Percentiles rank a stretch among this genome's conserved stretches.
These are phyloP conservation scores for Keithomyces neogunnii DNA, from an alignment of 2,329 filamentous ascomycete genomes.

Conservation along the genomic window DNA sequence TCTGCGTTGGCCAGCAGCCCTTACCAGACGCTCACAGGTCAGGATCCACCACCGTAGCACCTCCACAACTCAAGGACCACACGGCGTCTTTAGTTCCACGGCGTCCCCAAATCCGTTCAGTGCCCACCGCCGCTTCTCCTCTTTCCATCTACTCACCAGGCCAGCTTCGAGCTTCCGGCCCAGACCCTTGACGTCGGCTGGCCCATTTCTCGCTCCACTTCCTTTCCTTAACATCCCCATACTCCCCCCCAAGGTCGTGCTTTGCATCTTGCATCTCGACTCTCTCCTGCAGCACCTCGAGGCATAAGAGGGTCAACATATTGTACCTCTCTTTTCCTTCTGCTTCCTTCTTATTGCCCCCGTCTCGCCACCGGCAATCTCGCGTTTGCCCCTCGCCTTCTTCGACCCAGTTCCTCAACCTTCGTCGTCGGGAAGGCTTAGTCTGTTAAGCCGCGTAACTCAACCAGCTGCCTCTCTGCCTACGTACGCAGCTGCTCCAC, in stretches of 20 bases:
- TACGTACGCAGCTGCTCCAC: not conserved
- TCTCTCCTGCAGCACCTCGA: not conserved
- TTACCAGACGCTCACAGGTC: not conserved
- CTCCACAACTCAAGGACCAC: not conserved
- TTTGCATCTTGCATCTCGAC: not conserved
- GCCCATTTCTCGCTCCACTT: conserved; percentile 1
- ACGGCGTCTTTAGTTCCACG: not conserved
- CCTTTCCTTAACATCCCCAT: not conserved
- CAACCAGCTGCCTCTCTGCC: not conserved
- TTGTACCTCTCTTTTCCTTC: not conserved
- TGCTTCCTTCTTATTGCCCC: too few relatives aligned
- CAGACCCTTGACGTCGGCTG: too few relatives aligned
- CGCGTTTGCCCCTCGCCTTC: not conserved
- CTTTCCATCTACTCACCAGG: too few relatives aligned
- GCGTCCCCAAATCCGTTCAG: not conserved
- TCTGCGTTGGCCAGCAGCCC: too few relatives aligned
- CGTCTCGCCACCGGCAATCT: not conserved
- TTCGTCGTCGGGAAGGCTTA: not conserved
- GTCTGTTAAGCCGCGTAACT: not conserved
- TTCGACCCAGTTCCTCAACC: not conserved
- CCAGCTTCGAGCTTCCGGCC: not conserved
- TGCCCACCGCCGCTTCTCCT: not conserved
- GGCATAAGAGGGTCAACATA: not conserved
- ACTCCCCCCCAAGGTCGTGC: not conserved
- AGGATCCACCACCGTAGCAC: not conserved